These are phyloP conservation scores for Phytophthora citricola DNA, from an alignment of 352 stramenopile species.

Conservation along the genomic window DNA sequence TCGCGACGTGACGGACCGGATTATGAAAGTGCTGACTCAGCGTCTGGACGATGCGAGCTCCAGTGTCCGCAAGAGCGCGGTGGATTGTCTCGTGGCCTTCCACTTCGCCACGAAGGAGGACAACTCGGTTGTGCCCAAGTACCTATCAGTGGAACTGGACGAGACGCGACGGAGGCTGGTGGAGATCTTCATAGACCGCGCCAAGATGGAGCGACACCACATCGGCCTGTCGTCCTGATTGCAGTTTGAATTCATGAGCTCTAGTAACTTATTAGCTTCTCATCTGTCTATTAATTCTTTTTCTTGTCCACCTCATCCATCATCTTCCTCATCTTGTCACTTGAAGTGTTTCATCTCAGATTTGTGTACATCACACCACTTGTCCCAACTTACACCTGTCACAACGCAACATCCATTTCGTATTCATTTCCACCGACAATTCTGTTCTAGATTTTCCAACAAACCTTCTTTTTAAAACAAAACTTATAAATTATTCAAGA, in stretches of 20 bases:
- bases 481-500: too few species aligned
- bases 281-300: background rate
- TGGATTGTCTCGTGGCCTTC: constrained; percentile 74
- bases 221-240: constrained; percentile 20
- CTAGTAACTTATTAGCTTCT: constrained; percentile 30
- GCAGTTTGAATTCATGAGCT: background rate
- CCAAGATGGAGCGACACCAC: constrained; percentile 50
- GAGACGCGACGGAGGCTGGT: constrained; percentile 62
- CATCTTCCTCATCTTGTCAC: background rate
- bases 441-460: background rate
- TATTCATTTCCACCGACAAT: background rate
- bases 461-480: too few species aligned
- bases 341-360: constrained; percentile 11
- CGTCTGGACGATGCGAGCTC: constrained; percentile 60
- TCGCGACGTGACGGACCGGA: constrained; percentile 33
- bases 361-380: constrained; percentile 4
- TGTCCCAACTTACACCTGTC: background rate
- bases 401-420: background rate
- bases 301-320: background rate
- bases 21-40: constrained; percentile 44
- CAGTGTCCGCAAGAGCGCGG: constrained; percentile 69
- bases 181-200: constrained; percentile 81
- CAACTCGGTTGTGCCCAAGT: constrained; percentile 45
- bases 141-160: constrained; percentile 56
- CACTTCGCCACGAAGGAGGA: constrained; percentile 67